Base-by-base conservation (phyloP, 1,284 basidiomycete species). In the Schizophyllum amplum region DNA sequence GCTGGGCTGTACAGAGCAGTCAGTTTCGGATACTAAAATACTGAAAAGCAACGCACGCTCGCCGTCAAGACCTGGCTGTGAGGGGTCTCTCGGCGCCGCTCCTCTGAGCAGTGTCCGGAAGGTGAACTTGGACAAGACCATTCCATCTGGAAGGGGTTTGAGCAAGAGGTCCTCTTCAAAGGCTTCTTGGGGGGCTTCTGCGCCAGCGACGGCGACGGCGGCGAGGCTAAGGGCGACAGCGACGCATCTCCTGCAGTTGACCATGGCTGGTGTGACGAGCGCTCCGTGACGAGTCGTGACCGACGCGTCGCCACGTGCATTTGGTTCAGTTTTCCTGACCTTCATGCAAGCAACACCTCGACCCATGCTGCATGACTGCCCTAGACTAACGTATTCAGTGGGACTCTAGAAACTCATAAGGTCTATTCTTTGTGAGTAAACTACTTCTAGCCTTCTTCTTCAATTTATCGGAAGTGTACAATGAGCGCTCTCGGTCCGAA, bases 141-240 rank as follows among this genome's bases (percentile, higher is more conserved):
- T 88, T 54, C 95, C 96, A 69, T 98, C 92, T 17, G 80, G 74
- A 20, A 98, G 80, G 0, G 92, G 85, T 50, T 81, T 82, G 22
- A 98, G 70, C 1, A 76, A 75, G 5, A 98, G 78, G 27, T 81
- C 70, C 72, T 98, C 95, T 57, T 80, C 66, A 61, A 87, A 89
- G 50, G 70, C 68, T 67, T 83, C 85, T 9, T 50, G 13, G 11
- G 33, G 13, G 33, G 17, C 13, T 42, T 42, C 33, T 3, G 11
- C 17, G 33, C 33, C 17, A 42, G 7, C 33, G 7, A 42, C 33
- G 2, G 33, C 33, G n/a, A n/a, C n/a, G 33, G 33, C 33, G 33
- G 17, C 33, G 33, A 42, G 13, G 33, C 33, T 17, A 17, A 42
- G 17, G 33, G 17, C 33, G 33, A 42, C 33, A 9, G 33, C 33